Evolutionary conservation across 2,329 filamentous ascomycete species (phyloP).

Genomic region (Nothopassalora personata): DNA sequence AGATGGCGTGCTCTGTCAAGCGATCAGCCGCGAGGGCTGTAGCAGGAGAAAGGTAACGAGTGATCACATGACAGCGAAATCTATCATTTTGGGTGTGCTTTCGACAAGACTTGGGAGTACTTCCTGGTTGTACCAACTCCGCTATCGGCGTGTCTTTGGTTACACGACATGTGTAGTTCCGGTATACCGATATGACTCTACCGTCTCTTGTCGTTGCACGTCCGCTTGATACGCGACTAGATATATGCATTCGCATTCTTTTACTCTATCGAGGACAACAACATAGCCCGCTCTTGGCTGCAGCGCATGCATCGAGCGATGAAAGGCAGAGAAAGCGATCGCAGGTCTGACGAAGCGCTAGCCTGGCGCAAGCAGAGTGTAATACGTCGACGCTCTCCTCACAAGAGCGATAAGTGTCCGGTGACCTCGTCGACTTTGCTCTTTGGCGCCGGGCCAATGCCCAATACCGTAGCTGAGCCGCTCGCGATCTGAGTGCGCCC

Average conservation of each 20-base stretch:
- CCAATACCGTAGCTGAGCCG: constrained; percentile 86
- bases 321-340: background rate
- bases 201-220: background rate
- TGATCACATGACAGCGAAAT: background rate
- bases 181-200: too few relatives aligned
- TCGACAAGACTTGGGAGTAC: background rate
- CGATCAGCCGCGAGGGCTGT: background rate
- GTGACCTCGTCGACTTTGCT: constrained; percentile 83
- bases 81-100: background rate
- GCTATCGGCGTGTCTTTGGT: background rate
- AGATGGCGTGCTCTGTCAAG: background rate
- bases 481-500: constrained; percentile 93
- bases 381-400: constrained; percentile 24
- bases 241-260: background rate
- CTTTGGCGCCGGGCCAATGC: constrained; percentile 68
- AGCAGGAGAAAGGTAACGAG: background rate
- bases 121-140: background rate
- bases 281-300: background rate
- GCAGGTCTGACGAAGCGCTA: background rate
- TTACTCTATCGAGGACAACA: background rate
- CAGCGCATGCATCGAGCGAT: background rate
- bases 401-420: constrained; percentile 77
- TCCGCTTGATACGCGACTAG: background rate
- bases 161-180: background rate
- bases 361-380: background rate